Evolutionary conservation across 768 basidiomycete genomes (phyloP), one percentile per base, ranked within the genome.

Genomic region (Brasilioporus rufonigricans): DNA sequence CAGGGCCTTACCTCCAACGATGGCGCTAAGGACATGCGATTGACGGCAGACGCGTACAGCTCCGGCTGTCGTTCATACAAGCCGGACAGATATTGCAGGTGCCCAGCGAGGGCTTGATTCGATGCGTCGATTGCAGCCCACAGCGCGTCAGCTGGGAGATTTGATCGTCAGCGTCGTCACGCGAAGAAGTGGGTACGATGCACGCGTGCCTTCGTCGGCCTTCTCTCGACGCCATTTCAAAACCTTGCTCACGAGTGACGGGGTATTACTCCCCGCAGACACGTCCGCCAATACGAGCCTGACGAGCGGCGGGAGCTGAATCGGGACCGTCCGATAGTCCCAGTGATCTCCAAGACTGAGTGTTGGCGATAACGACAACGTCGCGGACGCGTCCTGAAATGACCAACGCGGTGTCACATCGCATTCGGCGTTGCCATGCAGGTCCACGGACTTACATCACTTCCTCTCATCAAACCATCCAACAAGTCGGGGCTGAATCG

Each of bases 261-360:
- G 97, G 2, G 97, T 98, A 64, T 98, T 91, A 61, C 91, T 95
- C 11, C 97, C 97, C 10, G 91, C 93, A 63, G 97, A 91, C 16
- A 98, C 93, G 66, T 99, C 97, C 24, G 95, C 97, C 21, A 99
- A 79, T 73, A 98, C 80, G 33, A 99, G 79, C 51, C 91, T 78
- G 21, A 90, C 86, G 48, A 85, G 72, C 0, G 91, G 91, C 3
- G 97, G 97, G 32, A 99, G 84, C 49, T 82, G 79, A 69, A 97
- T 92, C 0, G 85, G 81, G 52, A 77, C 73, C 13, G 88, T 79
- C 31, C 65, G 69, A 61, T 87, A 82, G 61, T 93, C 86, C 95
- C 95, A 97, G 51, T 61, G 65, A 31, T 50, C 40, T 3, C 68
- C 61, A 54, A 91, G 91, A 32, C 74, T 75, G 19, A 89, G 83